These are phyloP conservation scores for Crithidia mellificae DNA, from an alignment of 208 protist species.

Conservation along the genomic window DNA sequence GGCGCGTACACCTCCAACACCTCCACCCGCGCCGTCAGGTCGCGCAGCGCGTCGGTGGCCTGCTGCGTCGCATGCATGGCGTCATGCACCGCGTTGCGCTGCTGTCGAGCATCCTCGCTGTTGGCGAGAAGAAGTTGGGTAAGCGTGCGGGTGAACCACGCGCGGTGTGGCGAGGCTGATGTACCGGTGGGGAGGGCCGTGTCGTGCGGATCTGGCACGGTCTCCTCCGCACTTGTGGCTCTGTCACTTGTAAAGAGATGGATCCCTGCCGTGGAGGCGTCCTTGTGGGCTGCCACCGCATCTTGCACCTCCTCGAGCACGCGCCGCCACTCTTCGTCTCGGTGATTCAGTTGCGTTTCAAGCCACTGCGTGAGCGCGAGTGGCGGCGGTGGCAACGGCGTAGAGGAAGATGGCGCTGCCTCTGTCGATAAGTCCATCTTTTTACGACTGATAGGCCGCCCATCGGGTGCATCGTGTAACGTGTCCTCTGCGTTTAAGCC, in stretches of 20 bases:
- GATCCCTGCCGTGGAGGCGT: neutral
- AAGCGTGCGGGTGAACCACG: neutral
- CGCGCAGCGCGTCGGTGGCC: slow-evolving; percentile 21
- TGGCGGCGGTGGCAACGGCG: slow-evolving; percentile 3
- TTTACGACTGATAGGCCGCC: neutral
- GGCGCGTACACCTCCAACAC: slow-evolving; percentile 71
- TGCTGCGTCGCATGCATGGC: neutral
- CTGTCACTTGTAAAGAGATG: neutral
- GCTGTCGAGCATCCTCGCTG: neutral
- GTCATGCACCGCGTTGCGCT: neutral
- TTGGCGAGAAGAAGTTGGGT: neutral
- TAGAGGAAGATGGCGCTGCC: no score
- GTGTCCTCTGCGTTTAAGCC: neutral
- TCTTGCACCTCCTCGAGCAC: slow-evolving; percentile 27
- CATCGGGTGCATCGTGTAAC: neutral
- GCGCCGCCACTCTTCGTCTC: slow-evolving; percentile 6
- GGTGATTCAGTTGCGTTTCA: slow-evolving; percentile 3
- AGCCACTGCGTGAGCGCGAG: slow-evolving; percentile 16
- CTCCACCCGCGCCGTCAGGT: slow-evolving; percentile 44
- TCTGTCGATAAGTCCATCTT: neutral
- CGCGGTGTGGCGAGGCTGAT: neutral
- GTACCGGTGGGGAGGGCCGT: neutral
- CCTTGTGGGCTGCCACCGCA: neutral
- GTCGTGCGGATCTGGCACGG: neutral
- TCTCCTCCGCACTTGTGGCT: no score